Conservation (phyloP, 805 yeast species). For the Kuraishia piskuri region DNA sequence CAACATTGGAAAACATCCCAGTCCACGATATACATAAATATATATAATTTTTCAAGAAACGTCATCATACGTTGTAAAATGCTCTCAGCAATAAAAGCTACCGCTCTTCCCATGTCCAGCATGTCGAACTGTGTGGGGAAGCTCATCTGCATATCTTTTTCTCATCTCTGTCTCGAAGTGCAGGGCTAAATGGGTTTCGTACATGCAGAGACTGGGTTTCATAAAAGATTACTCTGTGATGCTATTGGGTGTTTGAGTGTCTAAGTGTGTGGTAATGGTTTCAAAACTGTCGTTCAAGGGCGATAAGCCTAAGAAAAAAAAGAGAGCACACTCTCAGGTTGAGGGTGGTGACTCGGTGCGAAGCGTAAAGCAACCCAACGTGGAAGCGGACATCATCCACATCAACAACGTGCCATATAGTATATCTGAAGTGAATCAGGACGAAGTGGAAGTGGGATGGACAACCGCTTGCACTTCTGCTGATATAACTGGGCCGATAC, state of each 20-base stretch:
- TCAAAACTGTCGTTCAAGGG: constrained; percentile 24
- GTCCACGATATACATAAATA: no score
- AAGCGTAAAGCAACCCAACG: neutral
- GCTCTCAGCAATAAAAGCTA: no score
- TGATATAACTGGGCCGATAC: constrained; percentile 19
- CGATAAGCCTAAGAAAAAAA: constrained; percentile 13
- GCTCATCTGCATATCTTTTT: neutral
- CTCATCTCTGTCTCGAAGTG: neutral
- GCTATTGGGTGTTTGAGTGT: no score
- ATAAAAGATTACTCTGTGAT: no score
- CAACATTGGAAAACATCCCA: no score
- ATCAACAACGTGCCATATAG: constrained; percentile 14
- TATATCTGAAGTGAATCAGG: constrained; percentile 11
- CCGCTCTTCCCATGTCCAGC: no score
- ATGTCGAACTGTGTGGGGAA: neutral
- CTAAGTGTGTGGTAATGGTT: constrained; percentile 15
- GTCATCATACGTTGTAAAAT: no score
- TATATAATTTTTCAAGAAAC: no score
- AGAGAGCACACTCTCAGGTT: neutral
- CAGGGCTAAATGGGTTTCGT: neutral
- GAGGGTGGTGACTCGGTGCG: neutral
- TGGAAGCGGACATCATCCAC: constrained; percentile 7
- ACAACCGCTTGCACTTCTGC: constrained; percentile 12
- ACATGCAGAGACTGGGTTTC: neutral
- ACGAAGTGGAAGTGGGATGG: constrained; percentile 20